These are phyloP conservation scores for Perkinsus chesapeaki DNA, from an alignment of 169 alveolate genomes.

Conservation along the genomic window DNA sequence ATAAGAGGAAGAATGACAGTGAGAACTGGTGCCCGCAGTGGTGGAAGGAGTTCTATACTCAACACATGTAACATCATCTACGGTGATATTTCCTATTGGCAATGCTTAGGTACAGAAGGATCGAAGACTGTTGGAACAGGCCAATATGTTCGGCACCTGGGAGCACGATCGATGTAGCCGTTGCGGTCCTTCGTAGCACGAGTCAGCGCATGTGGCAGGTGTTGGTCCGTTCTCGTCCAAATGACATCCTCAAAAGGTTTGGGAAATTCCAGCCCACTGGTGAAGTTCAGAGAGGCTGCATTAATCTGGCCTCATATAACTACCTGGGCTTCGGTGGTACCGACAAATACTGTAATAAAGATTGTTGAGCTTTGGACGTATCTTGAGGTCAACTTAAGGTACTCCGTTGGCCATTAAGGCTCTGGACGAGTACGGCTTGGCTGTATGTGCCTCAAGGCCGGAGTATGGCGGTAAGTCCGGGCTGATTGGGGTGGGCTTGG, in stretches of 20 bases:
- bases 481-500: neutral
- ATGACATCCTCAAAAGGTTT: neutral
- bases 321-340: constrained; percentile 15
- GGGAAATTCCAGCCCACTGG: constrained; percentile 1
- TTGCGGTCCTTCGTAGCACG: neutral
- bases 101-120: constrained; percentile 1
- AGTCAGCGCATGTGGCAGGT: neutral
- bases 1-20: neutral
- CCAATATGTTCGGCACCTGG: constrained; percentile 11
- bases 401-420: constrained; percentile 7
- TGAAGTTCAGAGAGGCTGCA: neutral
- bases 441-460: neutral
- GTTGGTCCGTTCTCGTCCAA: neutral
- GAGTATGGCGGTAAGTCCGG: neutral
- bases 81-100: no score
- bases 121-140: constrained; percentile 15
- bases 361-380: neutral
- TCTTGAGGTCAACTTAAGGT: neutral
- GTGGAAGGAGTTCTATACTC: neutral
- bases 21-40: constrained; percentile 4
- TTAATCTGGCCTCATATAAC: constrained; percentile 6
- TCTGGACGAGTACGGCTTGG: neutral
- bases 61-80: neutral
- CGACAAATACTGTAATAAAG: constrained; percentile 1
- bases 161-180: neutral